These are phyloP conservation scores for Urochloa ruziziensis DNA, from an alignment of 176 grass and related monocot species.

Conservation along the genomic window DNA sequence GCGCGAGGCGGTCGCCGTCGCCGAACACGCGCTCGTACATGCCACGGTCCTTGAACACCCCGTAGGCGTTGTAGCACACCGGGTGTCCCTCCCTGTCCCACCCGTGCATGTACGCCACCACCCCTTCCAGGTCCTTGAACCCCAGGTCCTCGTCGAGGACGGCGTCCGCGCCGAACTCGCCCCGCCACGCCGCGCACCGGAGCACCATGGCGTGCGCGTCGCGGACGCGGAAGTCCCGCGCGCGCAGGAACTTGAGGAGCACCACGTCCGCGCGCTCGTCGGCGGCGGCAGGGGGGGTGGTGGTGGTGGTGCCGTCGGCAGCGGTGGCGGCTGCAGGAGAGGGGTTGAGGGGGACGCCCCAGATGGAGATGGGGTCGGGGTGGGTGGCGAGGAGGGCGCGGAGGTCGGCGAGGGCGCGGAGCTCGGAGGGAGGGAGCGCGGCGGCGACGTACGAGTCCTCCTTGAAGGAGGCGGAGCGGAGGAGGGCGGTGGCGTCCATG, in stretches of 20 bases:
- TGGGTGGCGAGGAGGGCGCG: constrained; percentile 55
- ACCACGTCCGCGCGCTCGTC: constrained; percentile 87
- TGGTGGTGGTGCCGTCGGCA: background rate
- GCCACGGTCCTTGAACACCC: constrained; percentile 69
- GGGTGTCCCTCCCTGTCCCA: constrained; percentile 83
- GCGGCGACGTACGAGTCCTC: constrained; percentile 92
- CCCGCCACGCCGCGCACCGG: constrained; percentile 70
- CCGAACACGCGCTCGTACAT: constrained; percentile 83
- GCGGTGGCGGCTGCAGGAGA: background rate
- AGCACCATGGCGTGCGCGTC: constrained; percentile 87
- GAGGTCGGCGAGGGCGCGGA: constrained; percentile 77
- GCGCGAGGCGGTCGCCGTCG: constrained; percentile 67
- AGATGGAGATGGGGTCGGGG: constrained; percentile 74
- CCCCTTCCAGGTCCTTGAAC: constrained; percentile 91
- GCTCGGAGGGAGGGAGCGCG: constrained; percentile 60
- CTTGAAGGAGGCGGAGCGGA: constrained; percentile 73
- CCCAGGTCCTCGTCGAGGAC: constrained; percentile 79
- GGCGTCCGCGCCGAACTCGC: constrained; percentile 71
- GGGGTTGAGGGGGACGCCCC: constrained; percentile 62
- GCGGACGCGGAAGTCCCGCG: constrained; percentile 76
- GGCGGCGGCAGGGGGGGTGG: background rate
- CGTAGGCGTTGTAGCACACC: constrained; percentile 95
- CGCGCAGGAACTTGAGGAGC: constrained; percentile 93
- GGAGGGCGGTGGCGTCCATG: constrained; percentile 67
- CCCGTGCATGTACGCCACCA: constrained; percentile 90